Percentiles rank a stretch among this genome's conserved stretches.
Conservation (phyloP, 257 asterid species). For the Rauvolfia tetraphylla region DNA sequence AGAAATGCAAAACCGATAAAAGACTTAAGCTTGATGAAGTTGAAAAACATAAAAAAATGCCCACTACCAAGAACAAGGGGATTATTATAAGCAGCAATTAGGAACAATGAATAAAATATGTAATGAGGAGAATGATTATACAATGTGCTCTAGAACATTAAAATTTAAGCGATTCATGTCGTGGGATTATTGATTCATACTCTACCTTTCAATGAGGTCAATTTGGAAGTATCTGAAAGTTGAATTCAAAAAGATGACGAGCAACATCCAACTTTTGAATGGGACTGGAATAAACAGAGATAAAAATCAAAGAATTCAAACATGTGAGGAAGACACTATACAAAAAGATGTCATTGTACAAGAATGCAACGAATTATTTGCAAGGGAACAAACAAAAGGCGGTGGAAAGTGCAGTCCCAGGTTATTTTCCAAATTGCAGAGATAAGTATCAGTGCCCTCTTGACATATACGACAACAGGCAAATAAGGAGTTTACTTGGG, state of each 20-base stretch:
- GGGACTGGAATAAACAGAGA: neutral
- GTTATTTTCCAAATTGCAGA: neutral
- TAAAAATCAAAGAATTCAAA: neutral
- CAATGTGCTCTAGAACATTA: neutral
- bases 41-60: neutral
- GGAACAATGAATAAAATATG: neutral
- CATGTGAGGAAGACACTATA: constrained; percentile 7
- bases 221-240: neutral
- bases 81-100: neutral
- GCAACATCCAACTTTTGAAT: neutral
- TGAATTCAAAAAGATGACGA: neutral
- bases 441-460: neutral
- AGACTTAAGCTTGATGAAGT: neutral
- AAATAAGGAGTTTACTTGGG: neutral
- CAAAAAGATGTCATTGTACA: neutral
- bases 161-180: neutral
- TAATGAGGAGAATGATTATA: neutral
- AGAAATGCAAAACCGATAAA: neutral
- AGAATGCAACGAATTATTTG: neutral
- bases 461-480: neutral
- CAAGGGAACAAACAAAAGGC: neutral
- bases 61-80: neutral
- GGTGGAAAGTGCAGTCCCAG: constrained; percentile 4
- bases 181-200: neutral
- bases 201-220: constrained; percentile 5